phyloP scores from a whole-genome alignment of 73 alveolate species.

The Blepharisma stoltei region DNA sequence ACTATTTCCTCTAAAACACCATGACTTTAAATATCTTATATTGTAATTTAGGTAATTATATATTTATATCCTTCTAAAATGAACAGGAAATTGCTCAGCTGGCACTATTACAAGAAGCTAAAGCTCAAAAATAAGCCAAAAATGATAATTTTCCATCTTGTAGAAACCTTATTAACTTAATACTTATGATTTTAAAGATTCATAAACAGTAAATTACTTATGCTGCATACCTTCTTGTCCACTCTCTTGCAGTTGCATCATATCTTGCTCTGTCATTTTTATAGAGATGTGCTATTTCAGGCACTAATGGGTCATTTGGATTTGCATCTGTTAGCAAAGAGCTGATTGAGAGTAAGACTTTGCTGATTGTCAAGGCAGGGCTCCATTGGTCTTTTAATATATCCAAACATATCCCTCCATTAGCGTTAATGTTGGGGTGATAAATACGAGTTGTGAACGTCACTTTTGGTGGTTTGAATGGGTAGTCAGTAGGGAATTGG shows the following conservation, averaged over 20 bases:
- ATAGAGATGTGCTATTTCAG: conserved; percentile 57
- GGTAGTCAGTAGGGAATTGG: conserved; percentile 87
- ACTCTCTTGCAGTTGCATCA: conserved; percentile 74
- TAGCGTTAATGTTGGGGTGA: conserved; percentile 91
- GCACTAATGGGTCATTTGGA: conserved; percentile 82
- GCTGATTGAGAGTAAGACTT: conserved; percentile 81
- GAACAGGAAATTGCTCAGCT: too few species aligned
- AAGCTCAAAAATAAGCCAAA: too few species aligned
- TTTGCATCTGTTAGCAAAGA: conserved; percentile 86
- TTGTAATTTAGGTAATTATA: too few species aligned
- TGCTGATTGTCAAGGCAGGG: conserved; percentile 71
- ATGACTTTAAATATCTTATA: too few species aligned
- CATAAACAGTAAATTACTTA: neutral
- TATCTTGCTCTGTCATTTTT: conserved; percentile 57
- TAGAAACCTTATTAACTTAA: too few species aligned
- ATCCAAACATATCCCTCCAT: conserved; percentile 85
- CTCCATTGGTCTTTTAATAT: conserved; percentile 87
- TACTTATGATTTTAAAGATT: too few species aligned
- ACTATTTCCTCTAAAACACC: too few species aligned
- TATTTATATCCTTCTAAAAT: too few species aligned
- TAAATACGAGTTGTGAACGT: conserved; percentile 79
- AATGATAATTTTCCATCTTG: too few species aligned
- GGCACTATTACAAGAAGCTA: too few species aligned
- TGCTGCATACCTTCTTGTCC: conserved; percentile 72
- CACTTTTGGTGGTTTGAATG: conserved; percentile 93